Evolutionary conservation across 257 asterid genomes (phyloP), one percentile per base, ranked within the genome.

Genomic region (Oldenlandia corymbosa): DNA sequence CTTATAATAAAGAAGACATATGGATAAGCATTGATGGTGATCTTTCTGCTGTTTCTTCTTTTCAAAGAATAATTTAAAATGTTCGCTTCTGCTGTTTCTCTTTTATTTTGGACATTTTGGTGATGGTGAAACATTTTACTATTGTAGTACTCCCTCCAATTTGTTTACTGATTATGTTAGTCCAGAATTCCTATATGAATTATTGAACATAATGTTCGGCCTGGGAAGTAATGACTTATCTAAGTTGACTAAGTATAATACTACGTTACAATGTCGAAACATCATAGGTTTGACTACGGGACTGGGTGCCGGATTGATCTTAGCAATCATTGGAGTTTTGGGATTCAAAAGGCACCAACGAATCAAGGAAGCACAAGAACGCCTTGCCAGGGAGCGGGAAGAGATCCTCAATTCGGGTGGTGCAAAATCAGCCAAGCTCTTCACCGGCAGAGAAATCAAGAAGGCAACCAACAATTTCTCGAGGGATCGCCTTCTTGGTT

Each of bases 391-490:
- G 0, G 95, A 85, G 69, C 96, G 97, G 3, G 90, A 86, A 71
- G 82, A 79, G 37, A 86, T 88, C 64, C 96, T 91, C 53, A 83
- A 85, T 36, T 62, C 90, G 0, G 91, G 96, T 7, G 96, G 94
- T 17, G 95, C 87, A 6, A 88, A 74, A 66, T 61, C 82, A 5
- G 87, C 95, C 0, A 88, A 86, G 60, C 46, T 84, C 27, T 91
- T 88, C 76, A 75, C 81, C 3, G 96, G 98, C 2, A 86, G 75
- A 70, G 88, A 91, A 64, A 76, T 91, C 12, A 88, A 87, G 70
- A 85, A 78, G 67, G 98, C 98, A 2, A 91, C 98, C 9, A 80
- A 80, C 67, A 76, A 76, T 85, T 91, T 91, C 65, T 78, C 90
- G 47, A 73, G 62, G 48, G 98, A 91, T 64, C 81, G 84, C 34